These are phyloP conservation scores for Curvularia verruculosa DNA, from an alignment of 2,329 filamentous ascomycete genomes.

Conservation along the genomic window DNA sequence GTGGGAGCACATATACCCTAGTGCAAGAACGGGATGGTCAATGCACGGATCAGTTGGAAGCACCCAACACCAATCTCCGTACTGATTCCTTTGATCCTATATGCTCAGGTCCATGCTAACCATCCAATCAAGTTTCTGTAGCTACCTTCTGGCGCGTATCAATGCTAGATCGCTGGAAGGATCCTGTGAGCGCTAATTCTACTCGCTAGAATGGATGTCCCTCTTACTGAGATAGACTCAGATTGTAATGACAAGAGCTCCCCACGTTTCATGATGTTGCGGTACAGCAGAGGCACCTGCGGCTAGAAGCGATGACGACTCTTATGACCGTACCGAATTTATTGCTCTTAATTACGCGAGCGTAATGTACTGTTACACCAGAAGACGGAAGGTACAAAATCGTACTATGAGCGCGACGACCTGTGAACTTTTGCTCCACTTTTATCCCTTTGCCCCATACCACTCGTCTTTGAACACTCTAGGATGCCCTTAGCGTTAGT, in stretches of 20 bases:
- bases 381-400: not conserved
- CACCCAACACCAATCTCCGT: not conserved
- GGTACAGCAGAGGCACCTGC: not conserved
- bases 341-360: not conserved
- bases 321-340: too few relatives aligned
- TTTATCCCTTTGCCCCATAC: not conserved
- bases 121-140: not conserved
- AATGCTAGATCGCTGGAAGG: not conserved
- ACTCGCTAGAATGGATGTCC: not conserved
- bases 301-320: not conserved
- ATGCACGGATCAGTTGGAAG: conserved; percentile 4
- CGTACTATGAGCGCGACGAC: not conserved
- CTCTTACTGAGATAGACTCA: not conserved
- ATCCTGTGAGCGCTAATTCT: not conserved
- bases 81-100: not conserved
- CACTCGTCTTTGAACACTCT: not conserved
- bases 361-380: not conserved
- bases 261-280: not conserved
- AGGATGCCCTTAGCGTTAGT: not conserved
- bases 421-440: not conserved
- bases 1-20: not conserved
- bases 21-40: not conserved
- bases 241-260: not conserved
- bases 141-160: not conserved
- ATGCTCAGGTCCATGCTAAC: not conserved